phyloP scores from a whole-genome alignment of 192 early-diverging fungal species.

The Bifiguratus adelaidae region DNA sequence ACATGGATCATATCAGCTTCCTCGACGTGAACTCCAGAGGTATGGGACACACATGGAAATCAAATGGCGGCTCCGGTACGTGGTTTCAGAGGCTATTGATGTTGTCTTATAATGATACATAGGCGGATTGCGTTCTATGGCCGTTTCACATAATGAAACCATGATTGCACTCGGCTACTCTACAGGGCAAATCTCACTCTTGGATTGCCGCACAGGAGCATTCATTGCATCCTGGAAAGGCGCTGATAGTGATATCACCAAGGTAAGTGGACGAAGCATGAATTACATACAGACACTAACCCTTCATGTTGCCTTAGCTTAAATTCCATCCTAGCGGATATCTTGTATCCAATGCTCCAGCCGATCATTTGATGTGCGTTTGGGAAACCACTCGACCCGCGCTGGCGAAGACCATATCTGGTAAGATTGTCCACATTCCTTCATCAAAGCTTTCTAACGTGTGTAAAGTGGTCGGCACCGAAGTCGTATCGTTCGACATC shows the following conservation, averaged over 20 bases:
- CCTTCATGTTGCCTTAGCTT: conserved; percentile 15
- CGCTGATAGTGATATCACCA: conserved; percentile 40
- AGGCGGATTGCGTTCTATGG: conserved; percentile 23
- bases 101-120: no score
- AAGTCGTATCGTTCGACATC: conserved; percentile 41
- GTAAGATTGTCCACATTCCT: no score
- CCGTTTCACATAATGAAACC: conserved; percentile 33
- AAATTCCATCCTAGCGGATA: conserved; percentile 43
- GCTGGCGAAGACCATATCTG: conserved; percentile 40
- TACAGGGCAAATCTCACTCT: conserved; percentile 34
- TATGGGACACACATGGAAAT: conserved; percentile 27
- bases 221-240: conserved; percentile 44
- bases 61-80: conserved; percentile 6
- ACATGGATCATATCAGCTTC: not conserved
- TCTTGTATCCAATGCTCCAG: conserved; percentile 39
- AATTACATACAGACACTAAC: not conserved
- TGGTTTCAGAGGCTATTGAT: no score
- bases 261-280: conserved; percentile 16
- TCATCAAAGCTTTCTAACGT: not conserved
- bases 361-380: conserved; percentile 43
- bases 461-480: not conserved
- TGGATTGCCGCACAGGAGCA: conserved; percentile 42
- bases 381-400: conserved; percentile 36
- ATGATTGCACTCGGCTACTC: conserved; percentile 41
- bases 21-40: no score